Evolutionary conservation across 495 filamentous ascomycete genomes (phyloP).

Genomic region (Stereocaulon alpinum): DNA sequence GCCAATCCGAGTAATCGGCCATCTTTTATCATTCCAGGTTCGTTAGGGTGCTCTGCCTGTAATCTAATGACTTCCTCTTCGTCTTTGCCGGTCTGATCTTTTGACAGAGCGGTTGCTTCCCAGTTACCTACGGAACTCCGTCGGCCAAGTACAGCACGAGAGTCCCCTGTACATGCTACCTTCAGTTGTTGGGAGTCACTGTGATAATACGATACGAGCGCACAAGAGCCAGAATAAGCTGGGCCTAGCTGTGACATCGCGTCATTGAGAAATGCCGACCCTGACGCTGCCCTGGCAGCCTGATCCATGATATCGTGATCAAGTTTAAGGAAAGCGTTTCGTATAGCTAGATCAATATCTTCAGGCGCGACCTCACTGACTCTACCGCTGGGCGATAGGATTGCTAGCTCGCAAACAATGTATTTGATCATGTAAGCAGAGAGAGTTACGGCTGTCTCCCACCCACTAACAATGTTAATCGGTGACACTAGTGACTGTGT

Average conservation of each 20-base stretch:
- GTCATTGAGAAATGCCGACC: slow-evolving; percentile 22
- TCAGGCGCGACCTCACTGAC: slow-evolving; percentile 20
- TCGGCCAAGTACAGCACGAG: slow-evolving; percentile 49
- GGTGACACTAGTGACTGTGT: neutral
- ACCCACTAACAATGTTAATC: slow-evolving; percentile 23
- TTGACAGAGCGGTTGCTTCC: slow-evolving; percentile 40
- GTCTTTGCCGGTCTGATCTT: slow-evolving; percentile 51
- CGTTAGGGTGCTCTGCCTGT: slow-evolving; percentile 45
- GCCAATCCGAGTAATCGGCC: slow-evolving; percentile 47
- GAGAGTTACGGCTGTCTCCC: slow-evolving; percentile 35
- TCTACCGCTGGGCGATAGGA: slow-evolving; percentile 15
- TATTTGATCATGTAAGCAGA: slow-evolving; percentile 33
- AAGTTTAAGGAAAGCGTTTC: slow-evolving; percentile 37
- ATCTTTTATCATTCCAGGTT: slow-evolving; percentile 41
- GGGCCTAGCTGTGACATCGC: slow-evolving; percentile 33
- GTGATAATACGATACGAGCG: slow-evolving; percentile 48
- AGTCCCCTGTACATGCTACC: slow-evolving; percentile 51
- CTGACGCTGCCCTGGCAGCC: slow-evolving; percentile 26
- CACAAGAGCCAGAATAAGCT: slow-evolving; percentile 48
- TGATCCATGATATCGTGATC: slow-evolving; percentile 40
- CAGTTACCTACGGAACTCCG: slow-evolving; percentile 36
- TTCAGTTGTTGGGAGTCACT: slow-evolving; percentile 36
- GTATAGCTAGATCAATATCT: slow-evolving; percentile 33
- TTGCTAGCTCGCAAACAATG: slow-evolving; percentile 30
- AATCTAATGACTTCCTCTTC: slow-evolving; percentile 41